These are phyloP conservation scores for Krasilnikovozyma curviuscula DNA, from an alignment of 768 basidiomycete species.

Conservation along the genomic window DNA sequence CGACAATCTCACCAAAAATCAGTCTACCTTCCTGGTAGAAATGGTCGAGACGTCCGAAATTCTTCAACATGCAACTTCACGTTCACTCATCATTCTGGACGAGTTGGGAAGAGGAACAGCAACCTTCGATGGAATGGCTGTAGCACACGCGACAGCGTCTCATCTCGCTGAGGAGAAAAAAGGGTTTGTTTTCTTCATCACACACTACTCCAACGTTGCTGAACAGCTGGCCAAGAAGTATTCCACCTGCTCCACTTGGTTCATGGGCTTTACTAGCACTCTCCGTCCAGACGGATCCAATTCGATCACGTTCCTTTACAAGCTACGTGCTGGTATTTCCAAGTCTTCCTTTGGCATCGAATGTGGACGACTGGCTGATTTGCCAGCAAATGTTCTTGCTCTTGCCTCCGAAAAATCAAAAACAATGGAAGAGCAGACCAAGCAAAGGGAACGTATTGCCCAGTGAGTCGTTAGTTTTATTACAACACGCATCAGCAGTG, in stretches of 20 bases:
- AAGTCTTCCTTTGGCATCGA: slow-evolving; percentile 76
- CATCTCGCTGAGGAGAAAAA: slow-evolving; percentile 33
- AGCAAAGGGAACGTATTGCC: no score
- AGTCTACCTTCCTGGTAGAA: slow-evolving; percentile 47
- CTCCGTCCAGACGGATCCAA: slow-evolving; percentile 39
- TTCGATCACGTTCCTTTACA: slow-evolving; percentile 75
- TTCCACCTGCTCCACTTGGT: not conserved
- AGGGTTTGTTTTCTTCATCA: slow-evolving; percentile 71
- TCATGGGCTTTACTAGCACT: not conserved
- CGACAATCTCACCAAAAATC: slow-evolving; percentile 66
- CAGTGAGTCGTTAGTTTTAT: no score
- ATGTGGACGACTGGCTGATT: slow-evolving; percentile 68
- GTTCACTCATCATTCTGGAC: slow-evolving; percentile 74
- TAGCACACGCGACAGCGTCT: slow-evolving; percentile 37
- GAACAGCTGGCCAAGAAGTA: slow-evolving; percentile 20
- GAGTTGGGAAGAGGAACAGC: slow-evolving; percentile 70
- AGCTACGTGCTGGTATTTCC: slow-evolving; percentile 49
- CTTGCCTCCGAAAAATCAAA: no score
- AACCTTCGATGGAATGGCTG: slow-evolving; percentile 58
- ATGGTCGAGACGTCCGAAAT: slow-evolving; percentile 86
- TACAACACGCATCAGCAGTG: no score
- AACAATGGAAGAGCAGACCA: no score
- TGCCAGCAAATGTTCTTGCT: slow-evolving; percentile 59
- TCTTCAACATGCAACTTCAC: slow-evolving; percentile 48
- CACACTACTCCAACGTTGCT: slow-evolving; percentile 77